phyloP scores from a whole-genome alignment of 1,284 basidiomycete genomes.

The Pascua sp. region DNA sequence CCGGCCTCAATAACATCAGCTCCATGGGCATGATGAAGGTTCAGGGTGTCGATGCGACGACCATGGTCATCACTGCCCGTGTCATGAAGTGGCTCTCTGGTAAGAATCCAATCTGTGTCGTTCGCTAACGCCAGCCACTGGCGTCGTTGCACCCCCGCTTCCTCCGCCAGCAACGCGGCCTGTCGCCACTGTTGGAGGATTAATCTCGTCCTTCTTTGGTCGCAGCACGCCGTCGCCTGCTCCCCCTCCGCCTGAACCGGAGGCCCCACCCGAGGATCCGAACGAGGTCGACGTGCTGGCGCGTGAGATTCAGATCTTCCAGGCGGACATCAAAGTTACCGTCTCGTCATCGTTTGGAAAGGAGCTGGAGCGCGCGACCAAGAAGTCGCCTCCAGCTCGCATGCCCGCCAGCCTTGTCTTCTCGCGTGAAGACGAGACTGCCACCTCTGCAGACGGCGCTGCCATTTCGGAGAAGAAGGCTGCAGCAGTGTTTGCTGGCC shows the following conservation, averaged over 20 bases:
- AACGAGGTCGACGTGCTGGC: slow-evolving; percentile 59
- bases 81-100: slow-evolving; percentile 68
- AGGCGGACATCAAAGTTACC: slow-evolving; percentile 72
- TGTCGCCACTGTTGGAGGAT: slow-evolving; percentile 69
- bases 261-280: slow-evolving; percentile 55
- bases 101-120: slow-evolving; percentile 10
- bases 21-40: slow-evolving; percentile 65
- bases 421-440: slow-evolving; percentile 78
- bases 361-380: slow-evolving; percentile 87
- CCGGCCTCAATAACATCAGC: slow-evolving; percentile 49
- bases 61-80: slow-evolving; percentile 74
- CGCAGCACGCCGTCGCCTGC: slow-evolving; percentile 44
- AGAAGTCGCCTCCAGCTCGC: slow-evolving; percentile 82
- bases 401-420: slow-evolving; percentile 84
- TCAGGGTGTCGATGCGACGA: slow-evolving; percentile 61
- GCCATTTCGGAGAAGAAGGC: slow-evolving; percentile 63
- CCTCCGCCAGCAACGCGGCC: slow-evolving; percentile 34
- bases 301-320: slow-evolving; percentile 76
- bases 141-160: slow-evolving; percentile 51
- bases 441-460: slow-evolving; percentile 58
- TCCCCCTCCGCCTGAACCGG: slow-evolving; percentile 49
- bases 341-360: slow-evolving; percentile 67
- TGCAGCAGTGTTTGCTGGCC: slow-evolving; percentile 76
- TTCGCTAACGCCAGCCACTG: slow-evolving; percentile 55
- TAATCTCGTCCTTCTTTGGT: slow-evolving; percentile 59